Conservation (phyloP, 495 filamentous ascomycete species). For the Penicillium flavigenum region DNA sequence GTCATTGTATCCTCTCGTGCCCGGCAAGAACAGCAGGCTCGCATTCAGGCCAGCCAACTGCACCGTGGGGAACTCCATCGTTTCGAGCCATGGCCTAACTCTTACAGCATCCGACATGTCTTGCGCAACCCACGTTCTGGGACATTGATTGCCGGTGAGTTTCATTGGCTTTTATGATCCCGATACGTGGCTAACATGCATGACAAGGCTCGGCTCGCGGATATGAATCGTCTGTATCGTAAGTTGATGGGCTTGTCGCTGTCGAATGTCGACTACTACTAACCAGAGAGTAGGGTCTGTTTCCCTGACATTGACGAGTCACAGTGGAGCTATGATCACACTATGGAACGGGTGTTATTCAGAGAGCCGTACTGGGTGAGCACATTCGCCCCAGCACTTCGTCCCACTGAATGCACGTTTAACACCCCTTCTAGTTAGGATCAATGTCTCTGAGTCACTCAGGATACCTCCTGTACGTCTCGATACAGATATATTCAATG, state of each 20-base stretch:
- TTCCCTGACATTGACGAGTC: constrained; percentile 39
- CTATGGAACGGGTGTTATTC: constrained; percentile 40
- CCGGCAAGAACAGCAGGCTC: constrained; percentile 30
- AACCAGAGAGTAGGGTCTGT: constrained; percentile 30
- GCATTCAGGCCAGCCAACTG: constrained; percentile 37
- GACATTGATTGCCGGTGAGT: constrained; percentile 40
- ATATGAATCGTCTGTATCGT: constrained; percentile 38
- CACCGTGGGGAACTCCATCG: constrained; percentile 32
- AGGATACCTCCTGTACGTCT: constrained; percentile 38
- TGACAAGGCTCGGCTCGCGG: constrained; percentile 20
- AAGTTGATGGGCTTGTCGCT: constrained; percentile 15
- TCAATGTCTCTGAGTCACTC: constrained; percentile 44
- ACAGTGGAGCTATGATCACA: constrained; percentile 38
- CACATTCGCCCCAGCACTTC: neutral
- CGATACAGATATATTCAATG: too few species aligned
- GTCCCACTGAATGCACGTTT: neutral
- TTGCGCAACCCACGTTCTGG: constrained; percentile 39
- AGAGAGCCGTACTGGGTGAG: constrained; percentile 39
- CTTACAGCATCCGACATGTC: constrained; percentile 37
- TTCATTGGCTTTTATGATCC: neutral
- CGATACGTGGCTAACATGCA: constrained; percentile 13
- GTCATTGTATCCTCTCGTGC: constrained; percentile 14
- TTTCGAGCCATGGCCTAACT: constrained; percentile 36
- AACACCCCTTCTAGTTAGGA: constrained; percentile 31
- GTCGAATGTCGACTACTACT: constrained; percentile 9